Evolutionary conservation across 2,329 filamentous ascomycete genomes (phyloP), one percentile per base, ranked within the genome.

Genomic region (Phialophora chinensis): DNA sequence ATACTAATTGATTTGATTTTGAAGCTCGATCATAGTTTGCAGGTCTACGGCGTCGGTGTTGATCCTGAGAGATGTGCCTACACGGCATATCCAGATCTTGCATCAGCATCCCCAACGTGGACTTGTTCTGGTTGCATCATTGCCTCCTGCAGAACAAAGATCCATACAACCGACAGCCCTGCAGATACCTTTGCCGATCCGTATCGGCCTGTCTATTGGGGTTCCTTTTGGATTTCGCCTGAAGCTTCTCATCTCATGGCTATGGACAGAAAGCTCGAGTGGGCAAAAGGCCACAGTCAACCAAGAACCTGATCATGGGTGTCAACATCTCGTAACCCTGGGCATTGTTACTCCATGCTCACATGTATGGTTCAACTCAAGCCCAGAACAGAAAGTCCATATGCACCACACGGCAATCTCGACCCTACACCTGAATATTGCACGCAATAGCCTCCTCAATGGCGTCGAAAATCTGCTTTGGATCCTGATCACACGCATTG

Each of bases 401-500:
- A 8, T n/a, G 38, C 17, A 20, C 38, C 17, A 10, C 38, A 44
- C 6, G 38, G 8, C 38, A n/a, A 20, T n/a, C 6, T 11, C 38
- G 6, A n/a, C 38, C 17, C 17, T n/a, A n/a, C 38, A 44, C 38
- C 38, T 44, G n/a, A 4, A 62, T 31, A 3, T 25, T 33, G 23
- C 20, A 33, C 3, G 14, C n/a, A 42, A 66, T 66, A 31, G 33
- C 50, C 17, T 4, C 7, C 50, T 56, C 47, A 27, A 68, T 20
- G 49, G 60, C 47, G 3, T 42, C 0, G 20, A 62, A 62, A 20
- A 23, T 52, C 20, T 14, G 3, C 4, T 42, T 23, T 2, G 59
- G 14, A 29, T 52, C 8, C 23, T 58, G 52, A 57, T 62, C 14
- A 31, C 68, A 70, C 4, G 29, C 29, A 8, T 55, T 38, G 29